Evolutionary conservation across 2,329 filamentous ascomycete species (phyloP), one percentile per base, ranked within the genome.

Genomic region (Penicillium sp.): DNA sequence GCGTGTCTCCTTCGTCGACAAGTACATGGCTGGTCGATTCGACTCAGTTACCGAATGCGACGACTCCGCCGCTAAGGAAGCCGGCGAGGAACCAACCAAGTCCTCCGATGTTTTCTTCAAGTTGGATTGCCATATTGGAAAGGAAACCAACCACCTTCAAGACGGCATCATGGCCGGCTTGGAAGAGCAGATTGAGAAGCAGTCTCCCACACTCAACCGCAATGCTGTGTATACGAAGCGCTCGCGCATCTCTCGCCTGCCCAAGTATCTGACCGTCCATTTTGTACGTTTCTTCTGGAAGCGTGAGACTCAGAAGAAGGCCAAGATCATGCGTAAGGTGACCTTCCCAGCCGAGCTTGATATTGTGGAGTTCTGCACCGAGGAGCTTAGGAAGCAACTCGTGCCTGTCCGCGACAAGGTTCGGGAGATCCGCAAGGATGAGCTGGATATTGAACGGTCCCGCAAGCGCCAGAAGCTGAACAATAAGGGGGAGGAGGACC

Each of bases 241-340:
- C 3, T 95, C 92, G n/a, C 87, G 89, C 72, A 96, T 99, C 69
- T 87, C 93, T 11, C 89, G 94, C 20, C 82, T 97, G 51, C 95
- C 95, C 17, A 96, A 96, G 76, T 97, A 99, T 75, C 84, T 99
- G 47, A 95, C 95, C 0, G 91, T 99, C 4, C 95, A 99, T 77
- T 96, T 99, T 75, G 91, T 99, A 58, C 91, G 95, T 65, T 99
- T 99, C 81, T 97, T 94, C 81, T 99, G 95, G 95, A 94, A 96
- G 73, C 88, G 90, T 49, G 92, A 96, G 67, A 92, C 91, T 3
- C 90, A 96, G 77, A 98, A 98, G 82, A 99, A 99, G 83, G 93
- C 94, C 67, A 99, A 99, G 84, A 99, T 99, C 69, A 94, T 99
- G 91, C 91, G 93, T 74, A 99, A 98, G 79, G 95, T 99, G 58